phyloP scores from a whole-genome alignment of 2,329 filamentous ascomycete species.

The Trichoderma gracile region DNA sequence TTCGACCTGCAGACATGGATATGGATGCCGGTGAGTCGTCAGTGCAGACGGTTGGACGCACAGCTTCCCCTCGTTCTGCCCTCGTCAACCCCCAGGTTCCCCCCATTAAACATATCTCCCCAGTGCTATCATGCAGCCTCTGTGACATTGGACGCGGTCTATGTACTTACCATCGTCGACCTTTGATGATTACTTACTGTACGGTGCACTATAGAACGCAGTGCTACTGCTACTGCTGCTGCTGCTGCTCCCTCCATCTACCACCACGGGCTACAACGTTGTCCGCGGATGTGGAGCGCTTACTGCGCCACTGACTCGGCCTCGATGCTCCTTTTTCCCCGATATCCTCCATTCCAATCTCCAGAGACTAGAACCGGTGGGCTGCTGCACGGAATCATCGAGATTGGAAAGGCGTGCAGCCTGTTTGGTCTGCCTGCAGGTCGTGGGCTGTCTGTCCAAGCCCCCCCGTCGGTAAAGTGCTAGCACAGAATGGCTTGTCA shows the following conservation, averaged over 20 bases:
- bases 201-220: no score
- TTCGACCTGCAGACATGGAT: background rate
- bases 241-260: background rate
- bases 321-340: constrained; percentile 5
- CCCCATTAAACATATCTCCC: no score
- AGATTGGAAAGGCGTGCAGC: constrained; percentile 18
- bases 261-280: background rate
- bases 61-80: background rate
- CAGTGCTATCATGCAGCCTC: background rate
- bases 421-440: constrained; percentile 20
- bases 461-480: background rate
- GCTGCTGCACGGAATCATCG: background rate
- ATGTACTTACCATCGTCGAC: no score
- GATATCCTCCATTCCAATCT: constrained; percentile 17
- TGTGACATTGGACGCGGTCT: no score
- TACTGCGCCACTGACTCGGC: constrained; percentile 21
- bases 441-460: background rate
- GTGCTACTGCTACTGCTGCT: background rate
- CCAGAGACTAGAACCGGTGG: constrained; percentile 6
- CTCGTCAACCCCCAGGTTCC: no score
- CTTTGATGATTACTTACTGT: no score
- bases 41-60: background rate
- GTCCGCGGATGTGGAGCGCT: constrained; percentile 9
- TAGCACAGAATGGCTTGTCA: background rate
- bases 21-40: background rate